Evolutionary conservation across 345 rosid species (phyloP), one percentile per base, ranked within the genome.

Genomic region (Acer saccharum): DNA sequence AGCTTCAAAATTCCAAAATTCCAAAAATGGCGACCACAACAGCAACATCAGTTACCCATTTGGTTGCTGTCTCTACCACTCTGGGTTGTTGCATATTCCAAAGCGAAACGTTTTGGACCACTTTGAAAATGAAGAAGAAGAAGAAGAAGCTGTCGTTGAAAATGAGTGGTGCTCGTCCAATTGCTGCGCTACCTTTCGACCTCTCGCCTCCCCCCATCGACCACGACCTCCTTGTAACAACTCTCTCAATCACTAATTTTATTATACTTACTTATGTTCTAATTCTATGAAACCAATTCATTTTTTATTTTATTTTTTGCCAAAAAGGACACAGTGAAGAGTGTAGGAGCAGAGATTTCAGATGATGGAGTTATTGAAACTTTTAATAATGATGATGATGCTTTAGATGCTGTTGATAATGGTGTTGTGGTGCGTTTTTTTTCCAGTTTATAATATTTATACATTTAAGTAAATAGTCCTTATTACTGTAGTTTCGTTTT

Each of bases 191-290:
- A 64, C 89, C 88, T 50, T 90, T 91, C 44, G 93, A 94, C 75
- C 82, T 90, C 77, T 86, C 98, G 0, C 98, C 98, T 80, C 97
- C 98, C 0, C 98, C 94, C 0, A 90, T 94, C 67, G 98, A 94
- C 75, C 97, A 88, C 78, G 98, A 94, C 79, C 81, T 91, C 71
- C 84, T 79, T 48, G 98, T 94, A 80, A 84, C 83, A 32, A 41
- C 16, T 12, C 58, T 16, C 1, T 32, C 17, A 13, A 7, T 57
- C 62, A 57, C 7, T 18, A 57, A 17, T 12, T 43, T 43, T 43
- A 43, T 43, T 43, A 43, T 43, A 43, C 9, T 43, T 43, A 43
- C 9, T 43, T 43, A 8, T 43, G 46, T 43, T 43, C 2, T 43
- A 43, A 43, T 35, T 35, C 46, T 43, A 43, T 43, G 11, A 46